Base-by-base conservation (phyloP, 148 eudicot genomes). In the Arctostaphylos glauca region DNA sequence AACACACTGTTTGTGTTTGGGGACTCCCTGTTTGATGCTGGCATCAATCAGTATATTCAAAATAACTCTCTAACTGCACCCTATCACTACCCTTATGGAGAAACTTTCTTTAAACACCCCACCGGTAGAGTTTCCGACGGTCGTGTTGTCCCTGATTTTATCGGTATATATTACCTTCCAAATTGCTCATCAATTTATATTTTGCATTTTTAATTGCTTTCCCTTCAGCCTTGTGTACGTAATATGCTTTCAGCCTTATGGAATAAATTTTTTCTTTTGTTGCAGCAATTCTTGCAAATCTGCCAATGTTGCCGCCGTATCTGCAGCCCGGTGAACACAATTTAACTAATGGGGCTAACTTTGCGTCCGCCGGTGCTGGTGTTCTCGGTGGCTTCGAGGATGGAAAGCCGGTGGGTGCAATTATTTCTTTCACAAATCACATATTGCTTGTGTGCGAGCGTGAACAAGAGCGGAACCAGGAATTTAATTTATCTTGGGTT, bases 61-160 rank as follows among this genome's bases (percentile, higher is more conserved):
- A 89, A 87, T 38, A 52, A 71, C 56, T 50, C 59, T 5, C 90
- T 87, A 8, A 82, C 80, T 6, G 83, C 84, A 0, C 83, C 89
- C 21, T 83, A 78, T 44, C 81, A 13, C 82, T 87, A 80, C 85
- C 92, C 92, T 0, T 90, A 90, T 48, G 92, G 92, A 3, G 87
- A 31, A 31, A 31, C 38, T 31, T 31, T 0, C 38, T 31, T 31
- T 31, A 31, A 31, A 31, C 38, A 31, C 21, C 88, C 92, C 16
- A 78, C 88, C 41, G 92, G 92, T 15, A 67, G 92, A 0, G 86
- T 82, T 77, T 84, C 84, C 66, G 88, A 90, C 13, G 92, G 92
- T 52, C 89, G 92, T 12, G 78, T 88, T 12, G 85, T 90, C 70
- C 92, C 92, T 18, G 92, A 90, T 84, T 87, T 90, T 79, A 79